Conservation (phyloP, 2,329 filamentous ascomycete genomes). For the Botrytis elliptica region DNA sequence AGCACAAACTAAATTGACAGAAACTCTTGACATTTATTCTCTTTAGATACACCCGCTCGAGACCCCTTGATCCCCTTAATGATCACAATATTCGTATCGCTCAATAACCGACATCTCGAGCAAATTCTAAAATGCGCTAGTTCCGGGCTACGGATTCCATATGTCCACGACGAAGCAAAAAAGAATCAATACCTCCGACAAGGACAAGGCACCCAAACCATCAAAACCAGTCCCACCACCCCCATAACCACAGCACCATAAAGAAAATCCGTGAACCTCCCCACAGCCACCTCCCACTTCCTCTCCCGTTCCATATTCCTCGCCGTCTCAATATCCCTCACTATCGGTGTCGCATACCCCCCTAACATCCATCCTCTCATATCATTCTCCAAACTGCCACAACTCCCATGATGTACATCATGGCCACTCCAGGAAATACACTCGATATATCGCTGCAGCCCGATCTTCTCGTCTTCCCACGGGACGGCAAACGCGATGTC, state of each 20-base stretch:
- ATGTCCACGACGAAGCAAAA: background rate
- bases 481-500: background rate
- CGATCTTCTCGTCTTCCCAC: background rate
- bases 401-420: background rate
- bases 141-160: background rate
- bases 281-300: background rate
- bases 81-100: background rate
- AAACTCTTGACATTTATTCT: background rate
- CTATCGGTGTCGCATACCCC: background rate
- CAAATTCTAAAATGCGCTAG: background rate
- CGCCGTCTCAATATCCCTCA: constrained; percentile 6
- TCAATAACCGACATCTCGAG: background rate
- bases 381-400: background rate
- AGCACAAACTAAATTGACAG: background rate
- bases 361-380: background rate
- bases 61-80: background rate
- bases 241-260: background rate
- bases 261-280: background rate
- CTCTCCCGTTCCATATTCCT: background rate
- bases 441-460: background rate
- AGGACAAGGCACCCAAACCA: background rate
- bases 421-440: constrained; percentile 3
- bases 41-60: background rate
- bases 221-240: background rate
- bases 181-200: background rate